Conservation (phyloP, 2,329 filamentous ascomycete genomes). For the Colletotrichum sp. region DNA sequence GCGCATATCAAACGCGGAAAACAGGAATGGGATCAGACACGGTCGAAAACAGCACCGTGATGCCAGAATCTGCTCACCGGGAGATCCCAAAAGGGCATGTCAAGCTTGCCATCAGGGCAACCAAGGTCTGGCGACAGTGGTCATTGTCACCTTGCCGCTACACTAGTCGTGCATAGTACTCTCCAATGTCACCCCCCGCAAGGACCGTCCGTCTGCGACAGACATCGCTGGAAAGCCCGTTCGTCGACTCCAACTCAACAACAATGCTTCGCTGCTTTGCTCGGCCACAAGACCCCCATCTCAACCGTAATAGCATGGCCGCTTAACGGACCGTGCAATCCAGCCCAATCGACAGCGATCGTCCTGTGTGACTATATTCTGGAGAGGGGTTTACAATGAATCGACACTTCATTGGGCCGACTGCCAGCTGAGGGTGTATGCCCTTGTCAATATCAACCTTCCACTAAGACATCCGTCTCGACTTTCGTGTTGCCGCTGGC, state of each 20-base stretch:
- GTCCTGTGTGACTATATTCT: neutral
- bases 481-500: neutral
- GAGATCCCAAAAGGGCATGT: neutral
- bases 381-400: neutral
- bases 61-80: neutral
- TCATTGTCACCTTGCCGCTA: neutral
- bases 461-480: neutral
- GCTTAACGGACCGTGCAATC: neutral
- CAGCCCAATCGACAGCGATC: neutral
- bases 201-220: constrained; percentile 6
- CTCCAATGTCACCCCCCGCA: neutral
- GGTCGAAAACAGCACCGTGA: neutral
- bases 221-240: neutral
- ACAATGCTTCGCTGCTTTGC: neutral
- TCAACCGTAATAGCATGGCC: neutral
- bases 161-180: neutral
- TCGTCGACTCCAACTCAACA: neutral
- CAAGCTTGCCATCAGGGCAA: neutral
- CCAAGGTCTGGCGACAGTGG: neutral
- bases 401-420: neutral
- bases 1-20: neutral
- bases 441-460: neutral
- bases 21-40: neutral
- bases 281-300: neutral
- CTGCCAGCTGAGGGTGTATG: neutral